Percentiles rank a stretch among this genome's conserved stretches.
Conservation (phyloP, 306 rosid species). For the Pyrus communis region DNA sequence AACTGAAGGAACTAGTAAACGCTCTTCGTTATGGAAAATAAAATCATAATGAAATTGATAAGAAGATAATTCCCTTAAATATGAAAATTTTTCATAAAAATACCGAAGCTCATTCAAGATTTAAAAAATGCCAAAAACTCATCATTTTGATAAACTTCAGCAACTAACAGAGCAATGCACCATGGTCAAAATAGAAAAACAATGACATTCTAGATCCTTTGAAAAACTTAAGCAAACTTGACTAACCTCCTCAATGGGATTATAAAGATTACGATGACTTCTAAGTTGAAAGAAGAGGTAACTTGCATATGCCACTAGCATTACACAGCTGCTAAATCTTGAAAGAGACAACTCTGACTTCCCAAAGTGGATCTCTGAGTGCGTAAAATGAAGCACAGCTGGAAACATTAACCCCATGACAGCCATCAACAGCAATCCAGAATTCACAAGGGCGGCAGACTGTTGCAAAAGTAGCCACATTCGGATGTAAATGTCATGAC, state of each 20-base stretch:
- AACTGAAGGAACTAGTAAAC: not conserved
- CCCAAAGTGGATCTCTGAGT: slow-evolving; percentile 70
- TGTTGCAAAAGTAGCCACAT: slow-evolving; percentile 32
- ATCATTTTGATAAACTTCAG: not conserved
- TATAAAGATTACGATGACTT: slow-evolving; percentile 49
- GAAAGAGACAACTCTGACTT: slow-evolving; percentile 73
- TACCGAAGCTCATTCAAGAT: not conserved
- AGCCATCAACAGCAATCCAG: slow-evolving; percentile 87
- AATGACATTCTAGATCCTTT: not conserved
- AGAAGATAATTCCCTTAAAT: not conserved
- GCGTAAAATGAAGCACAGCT: slow-evolving; percentile 89
- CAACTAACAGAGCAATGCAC: not conserved
- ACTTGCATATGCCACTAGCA: slow-evolving; percentile 79
- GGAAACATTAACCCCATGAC: slow-evolving; percentile 88
- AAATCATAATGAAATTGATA: not conserved
- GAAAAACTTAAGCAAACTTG: not conserved
- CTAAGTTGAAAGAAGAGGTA: slow-evolving; percentile 81
- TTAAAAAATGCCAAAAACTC: not conserved
- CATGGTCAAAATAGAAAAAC: not conserved
- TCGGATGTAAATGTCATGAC: slow-evolving; percentile 12
- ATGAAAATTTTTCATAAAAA: not conserved
- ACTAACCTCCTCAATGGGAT: slow-evolving; percentile 56
- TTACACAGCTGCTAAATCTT: slow-evolving; percentile 85
- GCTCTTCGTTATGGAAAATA: not conserved
- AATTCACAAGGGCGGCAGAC: slow-evolving; percentile 83